Evolutionary conservation across 768 basidiomycete genomes (phyloP), one percentile per base, ranked within the genome.

Genomic region (Hypholoma sublateritium): DNA sequence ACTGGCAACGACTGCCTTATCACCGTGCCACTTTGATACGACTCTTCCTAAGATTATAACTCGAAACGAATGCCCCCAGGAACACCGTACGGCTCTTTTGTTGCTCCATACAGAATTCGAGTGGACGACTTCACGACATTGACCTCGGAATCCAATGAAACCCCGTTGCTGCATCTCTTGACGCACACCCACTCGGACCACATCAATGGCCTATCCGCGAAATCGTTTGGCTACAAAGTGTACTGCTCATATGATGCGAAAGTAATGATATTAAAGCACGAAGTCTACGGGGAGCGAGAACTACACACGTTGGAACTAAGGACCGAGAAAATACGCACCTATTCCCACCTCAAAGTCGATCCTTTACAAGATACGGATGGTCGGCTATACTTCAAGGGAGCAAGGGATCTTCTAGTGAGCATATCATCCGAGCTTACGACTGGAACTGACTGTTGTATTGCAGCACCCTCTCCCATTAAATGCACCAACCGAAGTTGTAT

Each of bases 101-200:
- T 89, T 4, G 80, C 78, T 5, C 91, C 93, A 4, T 97, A 95
- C 80, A 71, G 61, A 36, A 94, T 98, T 48, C 87, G 93, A 1
- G 87, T 98, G 25, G 95, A 98, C 67, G 83, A 86, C 59, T 98
- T 98, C 70, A 76, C 83, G 3, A 66, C 71, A 8, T 50, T 69
- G 28, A 63, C 70, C 35, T 69, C 71, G 17, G 63, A 77, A 57
- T 64, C 71, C 0, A 53, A 56, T 32, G 39, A 55, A 42, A 55
- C 74, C 8, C 76, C 80, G 4, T 70, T 79, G 4, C 77, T 94
- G 11, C 84, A 92, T 68, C 81, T 97, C n/a, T 81, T 97, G 53
- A 86, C 89, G 0, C 94, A 97, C 67, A 91, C 93, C 0, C 95
- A 96, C 72, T 81, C 93, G 0, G 95, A 96, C 71, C 95, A 97